Evolutionary conservation across 1,284 basidiomycete species (phyloP), one percentile per base, ranked within the genome.

Genomic region (Irpex sp.): DNA sequence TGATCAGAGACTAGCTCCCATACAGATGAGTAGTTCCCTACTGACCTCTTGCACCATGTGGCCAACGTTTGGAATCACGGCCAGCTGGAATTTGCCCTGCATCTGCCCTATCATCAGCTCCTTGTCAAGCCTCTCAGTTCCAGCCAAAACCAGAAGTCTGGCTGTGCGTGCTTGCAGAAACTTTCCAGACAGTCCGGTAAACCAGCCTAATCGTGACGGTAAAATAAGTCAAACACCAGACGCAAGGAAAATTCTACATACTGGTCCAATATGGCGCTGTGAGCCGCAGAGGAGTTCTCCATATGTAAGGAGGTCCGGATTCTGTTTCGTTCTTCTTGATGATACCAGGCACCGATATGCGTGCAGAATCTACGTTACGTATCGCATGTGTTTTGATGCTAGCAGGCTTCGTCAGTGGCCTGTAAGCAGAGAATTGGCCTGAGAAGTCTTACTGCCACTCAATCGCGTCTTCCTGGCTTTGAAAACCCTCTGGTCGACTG

Each of bases 41-140:
- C 52, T 10, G 28, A 93, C 94, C 82, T 98, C 96, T 60, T 98
- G 96, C 51, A 99, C 74, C 77, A 96, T 91, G 71, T 99, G 96
- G 0, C 96, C 96, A 0, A 94, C 93, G 19, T 87, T 87, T 3
- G 85, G 83, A 64, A 97, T 84, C 28, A 98, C 94, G 21, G 86
- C 87, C 68, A 98, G 82, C 75, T 98, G 96, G 76, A 98, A 98
- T 73, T 98, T 98, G 61, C 96, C 96, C 76, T 92, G 89, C 96
- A 99, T 98, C 74, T 99, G 96, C 0, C 95, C 97, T 56, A 99
- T 96, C 91, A 97, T 98, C 48, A 99, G 81, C 66, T 93, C 88
- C 66, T 86, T 90, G 72, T 99, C 97, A 2, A 99, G 83, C 7
- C 95, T 80, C 68, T 99, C 96, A 8, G 95, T 89, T 0, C 96